Conservation (phyloP, 106 monocot species). For the Dioscorea alata region DNA sequence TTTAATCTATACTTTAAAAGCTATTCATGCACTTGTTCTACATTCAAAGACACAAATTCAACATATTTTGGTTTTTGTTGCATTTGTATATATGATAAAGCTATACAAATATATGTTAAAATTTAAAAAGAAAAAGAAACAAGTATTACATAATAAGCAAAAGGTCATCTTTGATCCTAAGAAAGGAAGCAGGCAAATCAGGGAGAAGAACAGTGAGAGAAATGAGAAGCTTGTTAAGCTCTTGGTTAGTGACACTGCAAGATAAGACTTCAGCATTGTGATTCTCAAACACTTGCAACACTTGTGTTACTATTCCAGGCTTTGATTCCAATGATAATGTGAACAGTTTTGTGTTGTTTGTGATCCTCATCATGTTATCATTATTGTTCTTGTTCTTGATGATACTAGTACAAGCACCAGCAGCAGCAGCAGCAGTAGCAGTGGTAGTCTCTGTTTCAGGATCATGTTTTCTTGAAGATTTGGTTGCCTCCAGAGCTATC, state of each 20-base stretch:
- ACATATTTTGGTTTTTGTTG: no score
- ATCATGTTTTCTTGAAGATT: conserved; percentile 4
- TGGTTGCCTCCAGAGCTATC: conserved; percentile 13
- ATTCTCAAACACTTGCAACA: conserved; percentile 33
- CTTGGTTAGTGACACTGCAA: conserved; percentile 6
- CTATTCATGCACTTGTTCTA: no score
- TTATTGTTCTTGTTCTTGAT: no score
- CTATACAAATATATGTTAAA: background rate
- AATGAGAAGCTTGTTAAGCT: background rate
- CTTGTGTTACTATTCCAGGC: conserved; percentile 2
- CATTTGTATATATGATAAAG: no score
- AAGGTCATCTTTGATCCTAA: conserved; percentile 29
- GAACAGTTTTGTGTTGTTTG: conserved; percentile 28
- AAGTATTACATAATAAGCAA: conserved; percentile 8
- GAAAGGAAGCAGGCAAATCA: conserved; percentile 1
- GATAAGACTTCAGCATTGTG: conserved; percentile 30
- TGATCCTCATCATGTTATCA: background rate
- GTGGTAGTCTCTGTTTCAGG: no score
- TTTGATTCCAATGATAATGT: conserved; percentile 3
- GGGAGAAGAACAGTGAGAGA: conserved; percentile 8
- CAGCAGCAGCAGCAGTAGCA: no score
- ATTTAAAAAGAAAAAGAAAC: background rate
- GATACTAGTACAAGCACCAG: no score
- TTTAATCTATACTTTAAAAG: no score
- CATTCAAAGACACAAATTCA: no score